Percentiles rank a stretch among this genome's conserved stretches.
These are phyloP conservation scores for Ophiostoma ulmi DNA, from an alignment of 2,329 filamentous ascomycete species.

Conservation along the genomic window DNA sequence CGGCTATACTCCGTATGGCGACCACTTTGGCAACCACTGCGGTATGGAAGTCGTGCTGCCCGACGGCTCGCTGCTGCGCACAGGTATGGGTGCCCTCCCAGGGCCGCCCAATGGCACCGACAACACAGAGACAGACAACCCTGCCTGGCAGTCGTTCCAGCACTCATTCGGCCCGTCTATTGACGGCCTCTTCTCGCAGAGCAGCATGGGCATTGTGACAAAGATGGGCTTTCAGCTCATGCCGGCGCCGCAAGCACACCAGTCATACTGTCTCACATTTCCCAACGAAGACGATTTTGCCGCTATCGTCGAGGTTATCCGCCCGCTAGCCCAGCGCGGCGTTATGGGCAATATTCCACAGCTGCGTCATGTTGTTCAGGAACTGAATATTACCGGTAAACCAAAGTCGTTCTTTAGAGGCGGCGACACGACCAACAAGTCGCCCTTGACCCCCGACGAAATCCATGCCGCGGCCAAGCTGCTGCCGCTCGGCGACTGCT, in stretches of 20 bases:
- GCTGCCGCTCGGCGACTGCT: conserved; percentile 39
- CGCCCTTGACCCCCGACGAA: conserved; percentile 33
- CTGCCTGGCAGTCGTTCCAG: conserved; percentile 38
- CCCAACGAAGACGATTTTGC: conserved; percentile 36
- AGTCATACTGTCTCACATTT: conserved; percentile 40
- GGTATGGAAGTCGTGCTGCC: conserved; percentile 36
- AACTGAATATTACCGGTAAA: conserved; percentile 38
- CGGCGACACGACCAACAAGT: background rate
- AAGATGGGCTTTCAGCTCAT: conserved; percentile 49
- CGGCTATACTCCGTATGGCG: conserved; percentile 43
- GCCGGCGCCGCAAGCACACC: conserved; percentile 35
- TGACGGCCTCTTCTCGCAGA: conserved; percentile 48
- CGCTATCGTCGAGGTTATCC: conserved; percentile 37
- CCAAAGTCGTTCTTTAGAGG: conserved; percentile 33
- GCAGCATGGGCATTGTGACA: conserved; percentile 48
- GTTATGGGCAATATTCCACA: conserved; percentile 45
- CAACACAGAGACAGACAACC: conserved; percentile 34
- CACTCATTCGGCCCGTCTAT: conserved; percentile 39
- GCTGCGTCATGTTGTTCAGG: conserved; percentile 38
- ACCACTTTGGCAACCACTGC: conserved; percentile 38
- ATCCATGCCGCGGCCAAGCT: conserved; percentile 34
- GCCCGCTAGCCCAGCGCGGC: conserved; percentile 32
- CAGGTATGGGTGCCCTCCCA: conserved; percentile 45
- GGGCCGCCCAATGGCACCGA: conserved; percentile 28
- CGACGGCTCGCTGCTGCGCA: conserved; percentile 42